Percentiles rank a stretch among this genome's conserved stretches.
Evolutionary conservation across 2,329 filamentous ascomycete species (phyloP).

Genomic region (Allantophomopsis lycopodina): DNA sequence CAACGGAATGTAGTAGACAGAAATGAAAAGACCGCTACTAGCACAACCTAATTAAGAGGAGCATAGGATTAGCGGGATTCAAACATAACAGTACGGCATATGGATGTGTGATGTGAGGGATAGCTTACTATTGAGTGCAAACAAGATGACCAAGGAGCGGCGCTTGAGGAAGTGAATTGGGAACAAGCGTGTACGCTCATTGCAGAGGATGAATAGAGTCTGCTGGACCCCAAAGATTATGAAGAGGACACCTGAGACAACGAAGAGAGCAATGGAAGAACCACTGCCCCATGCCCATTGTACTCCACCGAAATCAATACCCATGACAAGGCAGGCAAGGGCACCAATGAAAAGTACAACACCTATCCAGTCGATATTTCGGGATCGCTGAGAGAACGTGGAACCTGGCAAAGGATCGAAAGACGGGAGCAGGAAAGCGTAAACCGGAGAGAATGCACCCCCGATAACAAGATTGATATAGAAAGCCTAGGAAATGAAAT

Average conservation of each 20-base stretch:
- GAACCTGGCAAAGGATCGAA: conserved; percentile 15
- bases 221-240: conserved; percentile 10
- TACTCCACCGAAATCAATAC: conserved; percentile 19
- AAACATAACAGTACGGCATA: no score
- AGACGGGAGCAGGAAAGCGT: conserved; percentile 28
- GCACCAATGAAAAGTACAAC: conserved; percentile 16
- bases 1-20: conserved; percentile 27
- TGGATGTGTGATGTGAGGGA: no score
- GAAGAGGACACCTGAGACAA: conserved; percentile 27
- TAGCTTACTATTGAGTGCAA: no score
- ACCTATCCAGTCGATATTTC: conserved; percentile 16
- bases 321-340: conserved; percentile 19
- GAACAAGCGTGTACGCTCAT: no score
- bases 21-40: no score
- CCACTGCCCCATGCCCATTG: conserved; percentile 16
- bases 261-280: conserved; percentile 19
- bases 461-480: conserved; percentile 43
- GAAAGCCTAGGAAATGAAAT: no score
- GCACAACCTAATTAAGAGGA: no score
- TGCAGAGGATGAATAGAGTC: conserved; percentile 15
- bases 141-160: no score
- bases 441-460: conserved; percentile 21
- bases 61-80: no score
- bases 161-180: no score
- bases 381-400: not conserved